Base-by-base conservation (phyloP, 768 basidiomycete species). In the Leccinum rimulosum region DNA sequence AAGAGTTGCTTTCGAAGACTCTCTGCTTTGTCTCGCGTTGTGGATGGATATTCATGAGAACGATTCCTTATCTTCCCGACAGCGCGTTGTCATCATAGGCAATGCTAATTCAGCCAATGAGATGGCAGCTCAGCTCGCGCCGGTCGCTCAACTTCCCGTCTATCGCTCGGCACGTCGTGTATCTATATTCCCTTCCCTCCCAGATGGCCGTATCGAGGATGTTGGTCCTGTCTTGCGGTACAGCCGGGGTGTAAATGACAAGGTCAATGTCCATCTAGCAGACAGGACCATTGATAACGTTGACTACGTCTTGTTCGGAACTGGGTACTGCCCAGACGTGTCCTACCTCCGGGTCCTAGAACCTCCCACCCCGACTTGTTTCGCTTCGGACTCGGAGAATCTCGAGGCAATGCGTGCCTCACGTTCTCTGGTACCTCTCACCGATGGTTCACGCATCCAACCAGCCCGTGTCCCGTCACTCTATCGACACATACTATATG, bases 81-180 rank as follows among this genome's bases (percentile, higher is more conserved):
- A 84, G 82, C 75, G 76, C 17, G 72, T 77, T 22, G 72, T 82
- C 1, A 73, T 84, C 10, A 66, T 83, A 4, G 82, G 79, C 11
- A 83, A 82, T 25, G 82, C 79, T 19, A 80, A 82, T 52, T 83
- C 82, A 2, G 74, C 76, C 36, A 84, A 84, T 61, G 82, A 84
- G 52, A 79, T 83, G 40, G 79, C 79, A 1, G 76, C 78, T 1
- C 80, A 82, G 36, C 71, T 83, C 0, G 74, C 73, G 0, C 57
- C 73, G 0, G 67, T 81, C 14, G 74, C 75, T 1, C 60, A 69
- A 36, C 59, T 69, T 1, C 81, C 82, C 5, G 73, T 83, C 0
- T 79, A 78, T 61, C 79, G 82, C 49, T 80, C 78, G 12, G 74
- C 77, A 27, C 79, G 82, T 2, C 75, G 78, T 0, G 70, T 74